Conservation (phyloP, 108 stramenopile species). For the Parietichytrium sp. region DNA sequence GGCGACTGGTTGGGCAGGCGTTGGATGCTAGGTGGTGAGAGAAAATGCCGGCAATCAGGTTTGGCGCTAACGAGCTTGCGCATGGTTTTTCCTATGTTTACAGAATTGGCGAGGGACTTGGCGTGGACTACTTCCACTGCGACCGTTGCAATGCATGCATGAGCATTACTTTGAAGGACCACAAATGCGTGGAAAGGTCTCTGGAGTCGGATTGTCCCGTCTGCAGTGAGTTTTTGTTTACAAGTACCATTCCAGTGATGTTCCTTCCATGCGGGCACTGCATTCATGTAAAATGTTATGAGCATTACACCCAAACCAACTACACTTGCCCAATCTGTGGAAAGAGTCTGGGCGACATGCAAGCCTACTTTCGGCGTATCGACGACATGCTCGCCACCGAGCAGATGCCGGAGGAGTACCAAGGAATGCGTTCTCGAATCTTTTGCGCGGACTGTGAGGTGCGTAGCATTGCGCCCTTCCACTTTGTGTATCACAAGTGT, state of each 20-base stretch:
- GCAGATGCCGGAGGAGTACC: constrained; percentile 24
- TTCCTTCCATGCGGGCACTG: constrained; percentile 23
- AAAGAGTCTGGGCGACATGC: constrained; percentile 37
- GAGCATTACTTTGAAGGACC: constrained; percentile 29
- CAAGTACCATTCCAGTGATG: constrained; percentile 29
- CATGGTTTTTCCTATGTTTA: too few species aligned
- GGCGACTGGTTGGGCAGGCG: too few species aligned
- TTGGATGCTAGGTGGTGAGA: too few species aligned
- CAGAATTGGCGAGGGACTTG: constrained; percentile 33
- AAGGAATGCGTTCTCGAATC: constrained; percentile 18
- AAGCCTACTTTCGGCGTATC: constrained; percentile 27
- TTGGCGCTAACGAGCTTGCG: too few species aligned
- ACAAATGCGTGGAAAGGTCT: constrained; percentile 34
- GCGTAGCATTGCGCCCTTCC: neutral
- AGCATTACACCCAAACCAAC: constrained; percentile 4
- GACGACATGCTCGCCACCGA: neutral
- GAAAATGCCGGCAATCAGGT: too few species aligned
- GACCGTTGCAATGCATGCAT: constrained; percentile 25
- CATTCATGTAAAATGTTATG: constrained; percentile 24
- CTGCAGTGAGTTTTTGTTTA: constrained; percentile 27
- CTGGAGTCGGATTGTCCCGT: constrained; percentile 36
- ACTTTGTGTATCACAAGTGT: constrained; percentile 34
- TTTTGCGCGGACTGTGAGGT: constrained; percentile 36
- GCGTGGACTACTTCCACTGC: constrained; percentile 32
- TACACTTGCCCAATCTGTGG: constrained; percentile 17